Evolutionary conservation across 192 early-diverging fungal genomes (phyloP), one percentile per base, ranked within the genome.

Genomic region (Backusella circina): DNA sequence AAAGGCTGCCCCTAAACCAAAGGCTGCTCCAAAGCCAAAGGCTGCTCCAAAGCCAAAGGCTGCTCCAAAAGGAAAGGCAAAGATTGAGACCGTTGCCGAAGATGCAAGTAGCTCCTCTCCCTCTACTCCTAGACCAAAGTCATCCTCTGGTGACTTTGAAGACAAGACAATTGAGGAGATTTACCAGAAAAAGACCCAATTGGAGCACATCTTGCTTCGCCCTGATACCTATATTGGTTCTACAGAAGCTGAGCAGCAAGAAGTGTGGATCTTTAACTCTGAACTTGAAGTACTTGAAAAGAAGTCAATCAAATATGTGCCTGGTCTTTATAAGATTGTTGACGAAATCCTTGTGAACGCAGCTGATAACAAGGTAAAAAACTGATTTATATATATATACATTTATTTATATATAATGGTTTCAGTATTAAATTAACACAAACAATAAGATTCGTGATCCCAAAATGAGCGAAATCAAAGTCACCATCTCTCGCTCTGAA

Each of bases 261-360:
- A 88, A 26, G 86, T 97, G 86, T 99, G 98, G 98, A 89, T 98
- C 2, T 93, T 90, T 71, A 92, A 97, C 71, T 80, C 85, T 13
- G 85, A 86, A 12, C 78, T 76, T 23, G 87, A 91, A 81, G 86
- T 82, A 68, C 86, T 91, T 77, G 86, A 84, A 31, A 86, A 89
- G 67, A 88, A 91, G 64, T 80, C 88, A 12, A 88, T 95, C 33
- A 90, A 74, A 1, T 93, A 90, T 83, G 95, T 95, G 3, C 93
- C 93, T 38, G 98, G 97, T 64, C 77, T 99, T 21, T 98, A 97
- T 84, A 99, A 99, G 81, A 99, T 99, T 75, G 94, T 98, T 41
- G 98, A 99, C 79, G 98, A 99, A 82, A 98, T 99, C 74, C 85
- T 99, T 13, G 97, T 99, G 23, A 99, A 98, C 80, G 96, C 95